Evolutionary conservation across 129 eudicot genomes (phyloP), one percentile per base, ranked within the genome.

Genomic region (Heracleum sosnowskyi): DNA sequence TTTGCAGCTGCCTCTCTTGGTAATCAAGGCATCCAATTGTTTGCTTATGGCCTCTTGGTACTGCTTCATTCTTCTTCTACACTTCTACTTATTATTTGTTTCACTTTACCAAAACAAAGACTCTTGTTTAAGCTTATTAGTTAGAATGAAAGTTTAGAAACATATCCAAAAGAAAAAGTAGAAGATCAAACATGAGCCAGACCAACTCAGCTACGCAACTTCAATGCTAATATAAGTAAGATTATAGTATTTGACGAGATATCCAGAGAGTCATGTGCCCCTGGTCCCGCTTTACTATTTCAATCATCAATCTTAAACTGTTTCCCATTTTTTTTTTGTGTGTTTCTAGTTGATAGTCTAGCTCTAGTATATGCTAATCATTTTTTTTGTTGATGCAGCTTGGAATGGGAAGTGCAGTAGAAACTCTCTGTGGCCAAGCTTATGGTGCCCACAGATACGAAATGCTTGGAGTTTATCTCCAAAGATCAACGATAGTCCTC

Each of bases 391-490:
- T 36, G 7, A 46, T 75, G 75, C 85, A 91, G 97, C 89, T 91
- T n/a, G 97, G 97, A 75, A 91, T 91, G 97, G 97, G 94, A 28
- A 91, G 97, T 74, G 97, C 97, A 1, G 94, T 89, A 47, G 97
- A 91, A 74, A 91, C 97, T 2, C 79, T 91, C 34, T 91, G 97
- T 69, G 97, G 97, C 8, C 94, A 91, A 78, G 97, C 97, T 2
- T 91, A 87, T 60, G 97, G 97, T 5, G 97, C 90, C n/a, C 79
- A 37, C 0, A 82, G 86, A 44, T 84, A 86, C 66, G 97, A 89
- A 11, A 87, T 91, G 94, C 90, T 91, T 4, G 97, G 97, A 49
- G 83, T 89, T 34, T 91, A 91, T 84, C 91, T 91, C 46, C 97
- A 92, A 79, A 84, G 97, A 85, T 86, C 97, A 33, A 76, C 88